Evolutionary conservation across 768 basidiomycete species (phyloP), one percentile per base, ranked within the genome.

Genomic region (Pleurotus platypus): DNA sequence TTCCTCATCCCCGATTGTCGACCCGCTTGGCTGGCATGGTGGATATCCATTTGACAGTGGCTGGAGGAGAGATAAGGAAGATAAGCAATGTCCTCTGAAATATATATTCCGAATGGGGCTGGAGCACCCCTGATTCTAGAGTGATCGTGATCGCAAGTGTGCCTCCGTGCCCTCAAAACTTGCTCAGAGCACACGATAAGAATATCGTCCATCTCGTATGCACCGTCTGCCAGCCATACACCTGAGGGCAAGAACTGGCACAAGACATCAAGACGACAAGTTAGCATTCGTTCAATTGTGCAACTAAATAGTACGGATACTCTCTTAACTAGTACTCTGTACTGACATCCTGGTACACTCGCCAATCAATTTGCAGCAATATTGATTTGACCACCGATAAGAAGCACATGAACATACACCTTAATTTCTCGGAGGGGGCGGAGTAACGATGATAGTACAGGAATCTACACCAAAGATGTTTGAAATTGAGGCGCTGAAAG

Each of bases 1-100:
- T 54, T 54, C 51, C 51, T 54, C 39, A 54, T 16, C 51, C 39
- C 51, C 37, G 27, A 51, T 45, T 16, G 51, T 35, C 30, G 30
- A 35, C 30, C 3, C 30, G 30, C 30, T 35, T 35, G 30, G 30
- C 30, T 38, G 51, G 39, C 22, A 42, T 12, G 51, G 15, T 22
- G 15, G 49, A 26, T 8, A 8, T 35, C 30, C 30, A 35, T 35
- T 40, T 54, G 39, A 54, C 35, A 9, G 51, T 54, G 51, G 39
- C 51, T 54, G 51, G 24, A 35, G 30, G 8, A 26, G 24, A 54
- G 51, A 54, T 54, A 54, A 54, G 51, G 39, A 42, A 35, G 51
- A 54, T 54, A 54, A 54, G 51, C 39, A 54, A 38, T 43, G 35
- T 30, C 30, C 51, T 54, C 51, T 39, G 42, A 54, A 39, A 40